Conservation (phyloP, 2,329 filamentous ascomycete species). For the Talaromyces sp. region DNA sequence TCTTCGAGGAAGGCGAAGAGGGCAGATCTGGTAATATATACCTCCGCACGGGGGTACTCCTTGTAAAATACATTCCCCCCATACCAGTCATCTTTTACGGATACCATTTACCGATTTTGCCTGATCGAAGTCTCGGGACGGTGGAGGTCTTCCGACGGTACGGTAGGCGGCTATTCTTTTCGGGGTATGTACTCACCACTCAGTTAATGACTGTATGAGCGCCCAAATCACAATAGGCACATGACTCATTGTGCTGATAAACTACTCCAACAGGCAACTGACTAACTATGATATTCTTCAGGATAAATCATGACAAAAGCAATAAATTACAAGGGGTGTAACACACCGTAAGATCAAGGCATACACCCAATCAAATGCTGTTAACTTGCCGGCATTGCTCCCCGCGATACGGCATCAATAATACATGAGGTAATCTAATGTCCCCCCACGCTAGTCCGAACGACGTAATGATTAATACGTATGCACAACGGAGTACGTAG, state of each 20-base stretch:
- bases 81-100: not conserved
- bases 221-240: not conserved
- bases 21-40: slow-evolving; percentile 4
- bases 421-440: not conserved
- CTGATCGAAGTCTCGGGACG: not conserved
- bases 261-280: not conserved
- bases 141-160: slow-evolving; percentile 1
- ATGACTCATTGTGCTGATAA: not conserved
- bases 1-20: not conserved
- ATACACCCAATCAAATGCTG: not conserved
- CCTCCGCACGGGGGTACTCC: not conserved
- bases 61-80: not conserved
- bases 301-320: not conserved
- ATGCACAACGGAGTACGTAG: no score
- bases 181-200: no score
- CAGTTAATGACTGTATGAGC: not conserved
- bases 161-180: no score
- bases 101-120: slow-evolving; percentile 5
- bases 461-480: not conserved
- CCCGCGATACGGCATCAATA: not conserved
- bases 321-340: not conserved
- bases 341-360: not conserved
- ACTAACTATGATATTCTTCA: not conserved
- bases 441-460: not conserved
- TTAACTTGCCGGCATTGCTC: not conserved